A percentile compares a stretch with the other conserved stretches of the same genome.
Evolutionary conservation across 225 moss, liverwort and hornwort genomes (phyloP).

Genomic region (Lunularia cruciata): DNA sequence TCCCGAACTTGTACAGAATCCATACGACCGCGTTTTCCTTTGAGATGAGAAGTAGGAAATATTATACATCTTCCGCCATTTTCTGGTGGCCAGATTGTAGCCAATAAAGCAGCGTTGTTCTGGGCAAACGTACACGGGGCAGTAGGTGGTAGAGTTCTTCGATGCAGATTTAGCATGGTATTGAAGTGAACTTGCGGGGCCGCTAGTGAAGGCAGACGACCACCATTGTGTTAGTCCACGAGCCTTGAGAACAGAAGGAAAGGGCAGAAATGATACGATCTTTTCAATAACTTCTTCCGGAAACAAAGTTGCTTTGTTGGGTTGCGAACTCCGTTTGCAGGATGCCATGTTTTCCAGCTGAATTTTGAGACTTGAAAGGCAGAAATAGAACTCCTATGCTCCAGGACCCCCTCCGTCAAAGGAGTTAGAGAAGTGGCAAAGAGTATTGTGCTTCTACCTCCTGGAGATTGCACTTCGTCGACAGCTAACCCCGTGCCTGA

Average conservation of each 20-base stretch:
- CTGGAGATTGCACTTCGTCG: neutral
- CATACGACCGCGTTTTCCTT: neutral
- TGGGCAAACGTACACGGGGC: neutral
- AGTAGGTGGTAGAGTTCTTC: neutral
- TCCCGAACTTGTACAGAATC: neutral
- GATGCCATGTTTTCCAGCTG: neutral
- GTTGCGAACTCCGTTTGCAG: neutral
- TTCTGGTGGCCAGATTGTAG: neutral
- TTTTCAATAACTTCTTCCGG: slow-evolving; percentile 1
- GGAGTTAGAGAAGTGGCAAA: neutral
- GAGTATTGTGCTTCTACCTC: neutral
- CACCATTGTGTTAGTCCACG: slow-evolving; percentile 6
- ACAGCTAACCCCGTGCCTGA: neutral
- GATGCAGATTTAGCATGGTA: neutral
- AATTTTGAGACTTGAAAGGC: neutral
- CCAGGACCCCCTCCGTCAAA: neutral
- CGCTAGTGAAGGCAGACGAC: neutral
- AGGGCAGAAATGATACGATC: neutral
- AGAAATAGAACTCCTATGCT: too few relatives aligned
- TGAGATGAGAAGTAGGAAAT: neutral
- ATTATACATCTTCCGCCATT: neutral
- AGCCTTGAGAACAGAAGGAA: slow-evolving; percentile 3
- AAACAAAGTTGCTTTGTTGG: neutral
- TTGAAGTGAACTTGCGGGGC: neutral
- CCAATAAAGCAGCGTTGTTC: neutral